Conservation (phyloP, 1,139 yeast species). For the Suhomyces atakaporum region DNA sequence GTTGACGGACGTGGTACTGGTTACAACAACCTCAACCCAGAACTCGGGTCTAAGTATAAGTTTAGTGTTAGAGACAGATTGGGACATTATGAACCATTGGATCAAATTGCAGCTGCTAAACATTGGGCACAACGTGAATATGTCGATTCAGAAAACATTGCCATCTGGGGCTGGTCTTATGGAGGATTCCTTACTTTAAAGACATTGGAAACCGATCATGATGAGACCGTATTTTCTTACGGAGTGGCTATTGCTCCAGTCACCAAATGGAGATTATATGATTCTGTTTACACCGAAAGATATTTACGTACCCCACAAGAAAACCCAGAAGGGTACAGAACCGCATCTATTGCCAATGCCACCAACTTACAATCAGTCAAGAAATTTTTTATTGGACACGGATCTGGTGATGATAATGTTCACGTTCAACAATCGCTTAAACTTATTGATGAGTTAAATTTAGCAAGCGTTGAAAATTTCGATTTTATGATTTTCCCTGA, state of each 20-base stretch:
- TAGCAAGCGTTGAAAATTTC: conserved; percentile 63
- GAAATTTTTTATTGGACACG: conserved; percentile 72
- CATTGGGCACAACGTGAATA: conserved; percentile 55
- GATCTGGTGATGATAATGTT: conserved; percentile 82
- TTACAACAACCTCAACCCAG: conserved; percentile 45
- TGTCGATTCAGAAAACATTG: conserved; percentile 60
- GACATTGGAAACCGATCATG: conserved; percentile 64
- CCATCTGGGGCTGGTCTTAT: conserved; percentile 85
- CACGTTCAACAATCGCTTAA: conserved; percentile 74
- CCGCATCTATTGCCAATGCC: conserved; percentile 54
- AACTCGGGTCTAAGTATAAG: conserved; percentile 51
- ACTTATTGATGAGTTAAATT: conserved; percentile 61
- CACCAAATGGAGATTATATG: conserved; percentile 74
- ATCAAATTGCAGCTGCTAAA: conserved; percentile 70
- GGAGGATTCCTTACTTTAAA: conserved; percentile 79
- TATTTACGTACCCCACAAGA: conserved; percentile 72
- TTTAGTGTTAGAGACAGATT: conserved; percentile 64
- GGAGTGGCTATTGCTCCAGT: conserved; percentile 84
- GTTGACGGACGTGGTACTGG: conserved; percentile 88
- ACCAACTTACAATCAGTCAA: conserved; percentile 49
- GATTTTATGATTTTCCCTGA: conserved; percentile 80
- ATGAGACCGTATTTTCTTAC: conserved; percentile 57
- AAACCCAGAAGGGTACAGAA: conserved; percentile 57
- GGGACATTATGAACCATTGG: conserved; percentile 68
- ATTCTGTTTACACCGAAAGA: conserved; percentile 76